A percentile compares a stretch with the other conserved stretches of the same genome.
phyloP scores from a whole-genome alignment of 148 eudicot genomes.

The Camellia granthamiana region DNA sequence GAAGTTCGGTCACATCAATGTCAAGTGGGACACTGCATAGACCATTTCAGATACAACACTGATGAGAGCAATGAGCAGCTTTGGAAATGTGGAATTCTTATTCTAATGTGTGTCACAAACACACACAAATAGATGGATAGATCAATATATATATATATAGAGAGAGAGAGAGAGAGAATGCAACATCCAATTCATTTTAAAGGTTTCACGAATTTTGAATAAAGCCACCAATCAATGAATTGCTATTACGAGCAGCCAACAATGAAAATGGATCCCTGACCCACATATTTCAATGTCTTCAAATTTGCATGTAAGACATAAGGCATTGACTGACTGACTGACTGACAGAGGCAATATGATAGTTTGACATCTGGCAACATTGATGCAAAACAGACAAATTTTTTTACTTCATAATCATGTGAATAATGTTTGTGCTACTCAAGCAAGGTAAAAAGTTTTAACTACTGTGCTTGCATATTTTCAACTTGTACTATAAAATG shows the following conservation, averaged over 20 bases:
- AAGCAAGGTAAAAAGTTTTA: neutral
- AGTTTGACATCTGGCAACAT: too few relatives aligned
- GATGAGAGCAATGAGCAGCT: neutral
- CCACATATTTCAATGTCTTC: neutral
- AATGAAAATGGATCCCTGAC: neutral
- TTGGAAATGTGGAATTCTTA: neutral
- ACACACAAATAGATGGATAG: too few relatives aligned
- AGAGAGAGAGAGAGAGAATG: too few relatives aligned
- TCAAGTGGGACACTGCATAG: neutral
- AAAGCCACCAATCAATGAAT: neutral
- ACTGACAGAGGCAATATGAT: too few relatives aligned
- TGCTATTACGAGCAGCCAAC: neutral
- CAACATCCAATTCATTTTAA: too few relatives aligned
- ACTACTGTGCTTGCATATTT: neutral
- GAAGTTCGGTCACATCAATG: neutral
- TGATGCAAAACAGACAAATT: too few relatives aligned
- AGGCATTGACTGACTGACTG: too few relatives aligned
- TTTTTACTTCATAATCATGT: too few relatives aligned
- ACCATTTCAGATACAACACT: neutral
- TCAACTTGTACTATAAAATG: conserved; percentile 13
- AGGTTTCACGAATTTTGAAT: neutral
- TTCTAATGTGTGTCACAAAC: too few relatives aligned
- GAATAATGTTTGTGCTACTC: too few relatives aligned
- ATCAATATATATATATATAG: too few relatives aligned
- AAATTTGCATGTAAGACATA: neutral